Evolutionary conservation across 176 grass and related monocot genomes (phyloP).

Genomic region (Triticum turgidum): DNA sequence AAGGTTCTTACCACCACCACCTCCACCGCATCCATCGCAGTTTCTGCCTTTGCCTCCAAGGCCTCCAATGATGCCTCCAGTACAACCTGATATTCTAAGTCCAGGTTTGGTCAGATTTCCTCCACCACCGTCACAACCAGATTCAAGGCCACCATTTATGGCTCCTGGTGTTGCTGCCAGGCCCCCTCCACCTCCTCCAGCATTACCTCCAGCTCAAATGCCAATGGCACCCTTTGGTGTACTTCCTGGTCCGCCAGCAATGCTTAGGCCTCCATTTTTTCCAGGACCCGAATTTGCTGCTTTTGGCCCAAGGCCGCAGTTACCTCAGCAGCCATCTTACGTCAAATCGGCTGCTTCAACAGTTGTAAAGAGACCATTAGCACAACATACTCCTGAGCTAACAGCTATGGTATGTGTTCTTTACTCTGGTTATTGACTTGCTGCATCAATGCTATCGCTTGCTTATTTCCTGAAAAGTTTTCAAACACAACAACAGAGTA

Average conservation of each 20-base stretch:
- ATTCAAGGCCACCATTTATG: constrained; percentile 65
- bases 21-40: constrained; percentile 44
- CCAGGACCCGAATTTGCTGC: constrained; percentile 55
- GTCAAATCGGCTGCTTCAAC: constrained; percentile 95
- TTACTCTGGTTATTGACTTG: constrained; percentile 8
- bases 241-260: constrained; percentile 67
- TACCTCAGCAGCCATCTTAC: constrained; percentile 93
- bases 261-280: constrained; percentile 52
- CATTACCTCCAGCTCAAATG: constrained; percentile 64
- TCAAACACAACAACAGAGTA: neutral
- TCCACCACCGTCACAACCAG: constrained; percentile 72
- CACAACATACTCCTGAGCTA: constrained; percentile 94
- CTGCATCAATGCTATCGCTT: neutral
- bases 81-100: constrained; percentile 67
- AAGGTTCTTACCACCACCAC: constrained; percentile 32
- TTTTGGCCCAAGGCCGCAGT: constrained; percentile 56
- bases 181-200: constrained; percentile 68
- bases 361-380: constrained; percentile 94
- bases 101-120: constrained; percentile 70
- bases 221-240: constrained; percentile 64
- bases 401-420: constrained; percentile 85
- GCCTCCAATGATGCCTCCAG: constrained; percentile 50
- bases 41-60: constrained; percentile 66
- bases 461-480: neutral
- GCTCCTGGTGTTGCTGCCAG: constrained; percentile 58